Percentiles rank a stretch among this genome's conserved stretches.
These are phyloP conservation scores for Wallemia mellicola DNA, from an alignment of 1,284 basidiomycete species.

Conservation along the genomic window DNA sequence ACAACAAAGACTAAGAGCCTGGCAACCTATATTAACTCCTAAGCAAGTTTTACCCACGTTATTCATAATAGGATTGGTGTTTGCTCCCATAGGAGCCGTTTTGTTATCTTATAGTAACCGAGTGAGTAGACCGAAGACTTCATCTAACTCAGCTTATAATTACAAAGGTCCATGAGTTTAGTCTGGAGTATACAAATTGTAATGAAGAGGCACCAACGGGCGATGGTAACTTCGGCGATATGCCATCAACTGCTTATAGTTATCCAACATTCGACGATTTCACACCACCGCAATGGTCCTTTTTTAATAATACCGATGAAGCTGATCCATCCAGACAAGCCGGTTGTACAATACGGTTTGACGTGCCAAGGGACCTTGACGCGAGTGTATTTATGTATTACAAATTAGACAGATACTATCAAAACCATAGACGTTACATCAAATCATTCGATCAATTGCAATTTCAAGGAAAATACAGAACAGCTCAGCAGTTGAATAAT, in stretches of 20 bases:
- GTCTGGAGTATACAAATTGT: conserved; percentile 83
- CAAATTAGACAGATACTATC: conserved; percentile 83
- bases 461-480: conserved; percentile 41
- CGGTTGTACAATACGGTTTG: conserved; percentile 48
- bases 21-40: conserved; percentile 97
- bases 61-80: conserved; percentile 75
- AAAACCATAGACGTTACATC: conserved; percentile 95
- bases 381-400: conserved; percentile 77
- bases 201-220: conserved; percentile 30
- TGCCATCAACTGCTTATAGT: conserved; percentile 33
- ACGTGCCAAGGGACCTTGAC: conserved; percentile 46
- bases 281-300: conserved; percentile 29
- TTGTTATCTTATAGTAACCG: conserved; percentile 23
- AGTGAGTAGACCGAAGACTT: neutral
- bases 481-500: conserved; percentile 24
- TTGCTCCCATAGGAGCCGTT: conserved; percentile 82
- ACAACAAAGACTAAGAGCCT: conserved; percentile 96
- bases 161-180: conserved; percentile 56
- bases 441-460: conserved; percentile 67
- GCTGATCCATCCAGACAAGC: conserved; percentile 21
- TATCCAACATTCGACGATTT: conserved; percentile 22
- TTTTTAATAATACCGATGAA: conserved; percentile 22
- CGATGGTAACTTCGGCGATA: conserved; percentile 21
- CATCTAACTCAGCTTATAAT: neutral
- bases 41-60: conserved; percentile 88